Conservation (phyloP, 345 rosid species). For the Salix purpurea region DNA sequence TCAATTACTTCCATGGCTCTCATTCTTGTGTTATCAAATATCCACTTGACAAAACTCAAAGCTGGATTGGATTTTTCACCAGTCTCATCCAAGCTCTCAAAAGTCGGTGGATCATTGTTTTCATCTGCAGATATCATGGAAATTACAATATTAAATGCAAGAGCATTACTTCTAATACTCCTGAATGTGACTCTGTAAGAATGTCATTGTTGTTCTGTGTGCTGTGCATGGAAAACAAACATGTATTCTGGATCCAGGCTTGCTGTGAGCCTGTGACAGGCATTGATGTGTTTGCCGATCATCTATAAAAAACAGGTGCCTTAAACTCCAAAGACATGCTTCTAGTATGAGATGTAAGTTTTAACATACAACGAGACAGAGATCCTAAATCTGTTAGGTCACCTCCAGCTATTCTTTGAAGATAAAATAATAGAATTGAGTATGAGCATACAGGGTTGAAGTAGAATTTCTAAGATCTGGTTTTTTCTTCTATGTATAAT, state of each 20-base stretch:
- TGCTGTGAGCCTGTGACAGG: no score
- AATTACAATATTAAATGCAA: not conserved
- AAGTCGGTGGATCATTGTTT: slow-evolving; percentile 16
- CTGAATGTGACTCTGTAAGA: not conserved
- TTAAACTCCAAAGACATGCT: not conserved
- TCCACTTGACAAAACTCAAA: slow-evolving; percentile 38
- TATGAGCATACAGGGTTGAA: not conserved
- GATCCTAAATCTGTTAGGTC: not conserved
- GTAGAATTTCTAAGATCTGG: not conserved
- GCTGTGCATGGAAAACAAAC: no score
- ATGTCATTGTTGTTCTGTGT: not conserved
- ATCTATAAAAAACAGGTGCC: not conserved
- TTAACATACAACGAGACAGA: not conserved
- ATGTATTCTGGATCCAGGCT: no score
- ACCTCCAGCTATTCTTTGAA: not conserved
- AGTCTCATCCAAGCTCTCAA: slow-evolving; percentile 37
- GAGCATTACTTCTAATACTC: not conserved
- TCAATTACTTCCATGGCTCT: slow-evolving; percentile 45
- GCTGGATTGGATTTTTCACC: slow-evolving; percentile 34
- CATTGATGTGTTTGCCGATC: not conserved
- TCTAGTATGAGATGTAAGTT: not conserved
- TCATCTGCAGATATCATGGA: slow-evolving; percentile 32
- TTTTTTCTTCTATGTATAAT: not conserved
- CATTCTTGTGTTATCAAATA: slow-evolving; percentile 45
- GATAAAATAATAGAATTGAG: not conserved